phyloP scores from a whole-genome alignment of 768 basidiomycete species.

The Lactifluus rugatus region DNA sequence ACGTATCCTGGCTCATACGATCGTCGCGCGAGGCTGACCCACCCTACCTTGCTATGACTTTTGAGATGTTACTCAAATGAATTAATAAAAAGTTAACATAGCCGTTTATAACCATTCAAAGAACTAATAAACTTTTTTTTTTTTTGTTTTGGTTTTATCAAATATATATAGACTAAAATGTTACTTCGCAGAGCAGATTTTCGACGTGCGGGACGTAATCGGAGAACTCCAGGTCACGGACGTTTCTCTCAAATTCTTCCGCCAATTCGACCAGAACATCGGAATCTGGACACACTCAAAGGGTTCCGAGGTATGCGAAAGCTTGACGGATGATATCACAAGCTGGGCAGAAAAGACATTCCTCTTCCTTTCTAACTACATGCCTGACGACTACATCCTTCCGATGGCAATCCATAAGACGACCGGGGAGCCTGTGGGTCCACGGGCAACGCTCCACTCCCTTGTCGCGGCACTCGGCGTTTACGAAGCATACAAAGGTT shows the following conservation, averaged over 20 bases:
- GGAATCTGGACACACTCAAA: not conserved
- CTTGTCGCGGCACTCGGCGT: not conserved
- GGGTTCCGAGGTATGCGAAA: not conserved
- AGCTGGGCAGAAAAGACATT: not conserved
- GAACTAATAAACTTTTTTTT: too few species aligned
- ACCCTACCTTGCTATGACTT: too few species aligned
- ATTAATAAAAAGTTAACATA: too few species aligned
- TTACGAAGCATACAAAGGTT: not conserved
- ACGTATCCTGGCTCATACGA: too few species aligned
- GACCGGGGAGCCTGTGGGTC: not conserved
- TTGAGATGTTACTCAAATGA: too few species aligned
- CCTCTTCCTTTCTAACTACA: too few species aligned
- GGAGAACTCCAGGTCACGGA: constrained; percentile 5
- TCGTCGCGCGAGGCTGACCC: too few species aligned
- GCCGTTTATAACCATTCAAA: too few species aligned
- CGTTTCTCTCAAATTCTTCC: constrained; percentile 5
- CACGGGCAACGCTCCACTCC: not conserved
- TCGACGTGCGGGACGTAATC: too few species aligned
- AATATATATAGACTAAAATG: too few species aligned
- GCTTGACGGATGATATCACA: not conserved
- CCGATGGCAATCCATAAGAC: not conserved
- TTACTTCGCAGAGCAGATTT: too few species aligned
- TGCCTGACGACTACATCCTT: not conserved
- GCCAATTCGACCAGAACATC: constrained; percentile 1
- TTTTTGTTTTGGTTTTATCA: too few species aligned